These are phyloP conservation scores for Trichoderma hamatum DNA, from an alignment of 2,329 filamentous ascomycete species.

Conservation along the genomic window DNA sequence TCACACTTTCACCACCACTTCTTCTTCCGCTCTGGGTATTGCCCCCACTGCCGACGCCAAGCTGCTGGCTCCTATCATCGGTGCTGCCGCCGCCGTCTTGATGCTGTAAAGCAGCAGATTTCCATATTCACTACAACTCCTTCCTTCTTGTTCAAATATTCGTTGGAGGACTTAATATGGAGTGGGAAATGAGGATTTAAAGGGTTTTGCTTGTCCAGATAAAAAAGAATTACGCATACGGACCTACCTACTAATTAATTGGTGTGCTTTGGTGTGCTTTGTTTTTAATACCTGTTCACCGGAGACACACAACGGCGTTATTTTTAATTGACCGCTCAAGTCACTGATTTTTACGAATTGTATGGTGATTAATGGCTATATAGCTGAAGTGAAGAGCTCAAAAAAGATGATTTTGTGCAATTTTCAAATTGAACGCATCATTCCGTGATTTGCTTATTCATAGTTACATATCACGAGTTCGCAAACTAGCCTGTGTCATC, in stretches of 20 bases:
- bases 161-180: constrained; percentile 10
- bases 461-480: background rate
- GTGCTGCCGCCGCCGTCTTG: constrained; percentile 23
- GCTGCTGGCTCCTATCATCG: constrained; percentile 22
- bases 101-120: constrained; percentile 6
- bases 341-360: background rate
- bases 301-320: constrained; percentile 14
- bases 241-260: constrained; percentile 14
- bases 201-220: background rate
- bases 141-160: background rate
- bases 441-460: background rate
- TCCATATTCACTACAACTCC: background rate
- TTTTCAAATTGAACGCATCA: background rate
- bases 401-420: background rate
- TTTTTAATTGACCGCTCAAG: background rate
- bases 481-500: background rate
- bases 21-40: constrained; percentile 10
- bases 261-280: background rate
- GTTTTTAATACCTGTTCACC: background rate
- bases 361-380: background rate
- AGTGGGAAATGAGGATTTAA: background rate
- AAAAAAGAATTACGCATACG: background rate
- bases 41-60: constrained; percentile 22
- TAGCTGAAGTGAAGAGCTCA: constrained; percentile 2
- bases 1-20: background rate